Conservation (phyloP, 108 stramenopile species). For the Cyclotella baltica region DNA sequence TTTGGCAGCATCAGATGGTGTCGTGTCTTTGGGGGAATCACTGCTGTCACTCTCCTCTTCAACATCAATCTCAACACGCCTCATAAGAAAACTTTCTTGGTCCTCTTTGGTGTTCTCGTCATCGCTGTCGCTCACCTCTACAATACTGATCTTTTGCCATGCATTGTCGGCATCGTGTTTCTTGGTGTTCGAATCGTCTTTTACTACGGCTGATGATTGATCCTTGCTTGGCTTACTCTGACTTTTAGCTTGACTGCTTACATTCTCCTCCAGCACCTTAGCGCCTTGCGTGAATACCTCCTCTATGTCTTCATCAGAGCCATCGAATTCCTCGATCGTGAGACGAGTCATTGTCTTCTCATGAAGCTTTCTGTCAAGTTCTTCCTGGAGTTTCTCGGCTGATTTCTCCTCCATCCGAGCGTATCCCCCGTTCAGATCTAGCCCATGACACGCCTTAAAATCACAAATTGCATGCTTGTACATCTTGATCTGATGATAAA, state of each 20-base stretch:
- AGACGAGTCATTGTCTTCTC: neutral
- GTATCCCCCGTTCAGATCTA: conserved; percentile 23
- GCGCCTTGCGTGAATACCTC: conserved; percentile 14
- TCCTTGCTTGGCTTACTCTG: neutral
- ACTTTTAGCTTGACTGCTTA: too few relatives aligned
- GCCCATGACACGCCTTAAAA: conserved; percentile 20
- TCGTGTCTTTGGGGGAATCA: too few relatives aligned
- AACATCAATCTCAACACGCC: conserved; percentile 5
- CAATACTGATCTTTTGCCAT: conserved; percentile 15
- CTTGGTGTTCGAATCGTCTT: neutral
- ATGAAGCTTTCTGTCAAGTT: conserved; percentile 2
- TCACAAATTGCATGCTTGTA: conserved; percentile 52
- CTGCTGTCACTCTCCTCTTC: conserved; percentile 1
- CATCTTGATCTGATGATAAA: conserved; percentile 38
- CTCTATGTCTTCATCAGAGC: conserved; percentile 15
- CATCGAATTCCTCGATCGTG: conserved; percentile 20
- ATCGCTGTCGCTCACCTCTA: neutral
- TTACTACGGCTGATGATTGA: neutral
- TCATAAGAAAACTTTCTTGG: neutral
- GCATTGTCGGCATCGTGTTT: neutral
- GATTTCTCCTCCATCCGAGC: conserved; percentile 1
- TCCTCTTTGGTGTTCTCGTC: neutral
- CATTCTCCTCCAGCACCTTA: too few relatives aligned
- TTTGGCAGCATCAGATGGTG: too few relatives aligned
- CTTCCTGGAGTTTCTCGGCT: neutral